Evolutionary conservation across 768 basidiomycete genomes (phyloP), one percentile per base, ranked within the genome.

Genomic region (Pleurotus tuber-regium): DNA sequence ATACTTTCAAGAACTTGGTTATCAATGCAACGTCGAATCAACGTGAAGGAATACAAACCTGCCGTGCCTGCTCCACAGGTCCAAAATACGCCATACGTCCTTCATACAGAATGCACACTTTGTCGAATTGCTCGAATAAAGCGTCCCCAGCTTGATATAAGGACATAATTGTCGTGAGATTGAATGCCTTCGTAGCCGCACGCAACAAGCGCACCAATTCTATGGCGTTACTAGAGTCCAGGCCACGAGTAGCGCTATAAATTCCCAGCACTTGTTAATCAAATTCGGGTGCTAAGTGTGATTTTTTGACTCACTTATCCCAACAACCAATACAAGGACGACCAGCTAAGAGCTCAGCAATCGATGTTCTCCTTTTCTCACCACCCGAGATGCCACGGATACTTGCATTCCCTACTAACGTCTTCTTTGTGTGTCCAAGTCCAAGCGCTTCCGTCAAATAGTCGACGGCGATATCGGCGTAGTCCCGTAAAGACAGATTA

Each of bases 61-160:
- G 70, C 44, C 79, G 72, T 0, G 89, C 91, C 53, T 78, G 67
- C 40, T 75, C 67, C 1, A 82, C 80, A 4, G 80, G 80, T 1
- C 91, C 91, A 51, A 80, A 92, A 70, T 86, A 93, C 23, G 80
- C 82, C 76, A 86, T 84, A 29, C 74, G 70, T 3, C 89, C 87
- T 52, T 85, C 85, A 66, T 86, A 80, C 60, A 93, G 77, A 29
- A 92, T 80, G 62, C 86, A 83, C 28, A 92, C 86, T 63, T 91
- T 89, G 75, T 91, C 87, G 61, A 92, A 84, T 35, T 66, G 64
- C 26, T 62, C n/a, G 54, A 72, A 75, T 0, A 76, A 57, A 8
- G 63, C 63, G 61, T 83, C 82, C 71, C 85, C 84, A 6, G 88
- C 91, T 66, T 93, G 91, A 66, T 93, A 92, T 30, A 94, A 80